phyloP scores from a whole-genome alignment of 306 rosid genomes.

The Castanea sativa region DNA sequence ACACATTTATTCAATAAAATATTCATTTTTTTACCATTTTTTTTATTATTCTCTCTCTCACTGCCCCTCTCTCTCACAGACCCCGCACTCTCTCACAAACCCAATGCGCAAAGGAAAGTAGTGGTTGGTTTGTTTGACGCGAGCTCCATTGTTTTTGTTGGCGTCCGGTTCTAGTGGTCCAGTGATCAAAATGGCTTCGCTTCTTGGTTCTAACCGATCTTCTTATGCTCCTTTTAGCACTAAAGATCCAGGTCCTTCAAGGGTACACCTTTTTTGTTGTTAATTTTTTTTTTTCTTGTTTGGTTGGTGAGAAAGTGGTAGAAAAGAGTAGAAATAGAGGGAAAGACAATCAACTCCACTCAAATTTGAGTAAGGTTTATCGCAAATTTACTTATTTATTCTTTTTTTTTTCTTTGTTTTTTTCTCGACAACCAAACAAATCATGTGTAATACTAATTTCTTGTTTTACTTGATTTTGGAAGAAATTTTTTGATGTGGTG shows the following conservation, averaged over 20 bases:
- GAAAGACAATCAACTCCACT: not conserved
- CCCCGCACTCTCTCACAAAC: too few relatives aligned
- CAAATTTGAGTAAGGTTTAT: not conserved
- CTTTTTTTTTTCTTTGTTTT: not conserved
- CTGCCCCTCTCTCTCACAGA: too few relatives aligned
- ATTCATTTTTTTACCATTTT: too few relatives aligned
- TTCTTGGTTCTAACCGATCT: constrained; percentile 57
- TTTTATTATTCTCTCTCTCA: too few relatives aligned
- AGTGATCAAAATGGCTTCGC: constrained; percentile 71
- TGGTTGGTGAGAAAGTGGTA: not conserved
- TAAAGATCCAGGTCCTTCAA: constrained; percentile 63
- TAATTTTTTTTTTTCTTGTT: not conserved
- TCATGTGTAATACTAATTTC: not conserved
- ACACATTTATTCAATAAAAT: too few relatives aligned
- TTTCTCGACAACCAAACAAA: not conserved
- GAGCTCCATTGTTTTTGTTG: constrained; percentile 65
- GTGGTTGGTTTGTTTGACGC: constrained; percentile 9
- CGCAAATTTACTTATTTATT: not conserved
- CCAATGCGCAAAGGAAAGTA: not conserved
- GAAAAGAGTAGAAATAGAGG: not conserved
- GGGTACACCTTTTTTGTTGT: constrained; percentile 9
- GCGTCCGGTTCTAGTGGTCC: constrained; percentile 57
- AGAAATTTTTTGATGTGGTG: not conserved
- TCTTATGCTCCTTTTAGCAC: constrained; percentile 70
- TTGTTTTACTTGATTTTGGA: not conserved